Conservation (phyloP, 768 basidiomycete species). For the Leccinum barrowsii region DNA sequence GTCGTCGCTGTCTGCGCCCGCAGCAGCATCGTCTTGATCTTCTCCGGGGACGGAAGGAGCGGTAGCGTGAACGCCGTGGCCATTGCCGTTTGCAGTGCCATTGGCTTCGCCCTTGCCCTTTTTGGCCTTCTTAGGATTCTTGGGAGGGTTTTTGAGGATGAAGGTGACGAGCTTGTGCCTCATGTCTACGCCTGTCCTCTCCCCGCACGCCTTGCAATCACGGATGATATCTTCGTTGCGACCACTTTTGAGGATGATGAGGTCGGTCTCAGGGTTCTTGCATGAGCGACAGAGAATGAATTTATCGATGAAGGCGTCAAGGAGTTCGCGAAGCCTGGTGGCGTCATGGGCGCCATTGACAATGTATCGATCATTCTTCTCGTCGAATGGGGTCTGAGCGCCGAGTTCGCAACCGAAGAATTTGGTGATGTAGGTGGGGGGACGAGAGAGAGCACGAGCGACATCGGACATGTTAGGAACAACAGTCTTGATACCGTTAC, state of each 20-base stretch:
- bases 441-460: slow-evolving; percentile 90
- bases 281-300: slow-evolving; percentile 96
- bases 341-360: slow-evolving; percentile 97
- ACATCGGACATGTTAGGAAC: slow-evolving; percentile 98
- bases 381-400: slow-evolving; percentile 94
- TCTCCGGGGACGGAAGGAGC: slow-evolving; percentile 39
- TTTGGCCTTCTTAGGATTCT: slow-evolving; percentile 72
- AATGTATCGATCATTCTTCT: slow-evolving; percentile 96
- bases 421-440: slow-evolving; percentile 95
- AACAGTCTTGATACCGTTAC: slow-evolving; percentile 99
- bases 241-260: slow-evolving; percentile 83
- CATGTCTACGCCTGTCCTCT: slow-evolving; percentile 91
- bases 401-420: slow-evolving; percentile 99
- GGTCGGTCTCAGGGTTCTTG: slow-evolving; percentile 99
- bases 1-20: slow-evolving; percentile 76
- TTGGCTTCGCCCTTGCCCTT: slow-evolving; percentile 52
- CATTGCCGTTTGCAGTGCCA: slow-evolving; percentile 48
- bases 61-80: slow-evolving; percentile 40
- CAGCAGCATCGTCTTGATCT: slow-evolving; percentile 37
- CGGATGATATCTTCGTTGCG: slow-evolving; percentile 81
- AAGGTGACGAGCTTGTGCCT: slow-evolving; percentile 94
- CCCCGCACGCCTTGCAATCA: slow-evolving; percentile 98
- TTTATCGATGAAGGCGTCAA: slow-evolving; percentile 97
- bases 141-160: slow-evolving; percentile 96
- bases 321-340: slow-evolving; percentile 86